Conservation (phyloP, 176 grass and related monocot species). For the Phoenix dactylifera region DNA sequence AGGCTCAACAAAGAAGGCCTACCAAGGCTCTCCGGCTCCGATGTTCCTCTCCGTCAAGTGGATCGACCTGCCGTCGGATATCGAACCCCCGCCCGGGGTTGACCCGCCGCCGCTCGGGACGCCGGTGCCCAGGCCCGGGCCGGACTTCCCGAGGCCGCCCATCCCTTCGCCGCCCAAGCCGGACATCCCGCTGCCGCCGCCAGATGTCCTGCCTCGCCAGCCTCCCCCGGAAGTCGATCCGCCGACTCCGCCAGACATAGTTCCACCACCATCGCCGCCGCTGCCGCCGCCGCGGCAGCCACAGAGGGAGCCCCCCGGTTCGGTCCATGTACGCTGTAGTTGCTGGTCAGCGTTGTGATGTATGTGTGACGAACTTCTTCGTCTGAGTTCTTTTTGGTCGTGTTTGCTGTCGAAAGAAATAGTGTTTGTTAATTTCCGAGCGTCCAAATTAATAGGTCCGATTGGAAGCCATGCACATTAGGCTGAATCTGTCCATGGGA, state of each 20-base stretch:
- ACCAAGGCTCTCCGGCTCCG: too few species aligned
- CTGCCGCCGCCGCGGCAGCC: constrained; percentile 16
- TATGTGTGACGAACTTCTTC: too few species aligned
- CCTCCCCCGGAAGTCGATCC: constrained; percentile 20
- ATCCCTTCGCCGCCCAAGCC: constrained; percentile 45
- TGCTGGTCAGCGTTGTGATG: too few species aligned
- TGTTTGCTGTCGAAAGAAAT: too few species aligned
- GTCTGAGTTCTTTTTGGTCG: too few species aligned
- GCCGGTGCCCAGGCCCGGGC: constrained; percentile 24
- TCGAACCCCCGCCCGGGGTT: constrained; percentile 27
- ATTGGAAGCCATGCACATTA: too few species aligned
- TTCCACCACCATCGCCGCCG: constrained; percentile 6
- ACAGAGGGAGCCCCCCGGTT: constrained; percentile 8
- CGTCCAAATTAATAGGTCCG: too few species aligned
- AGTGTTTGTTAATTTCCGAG: too few species aligned
- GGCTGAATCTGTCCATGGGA: too few species aligned
- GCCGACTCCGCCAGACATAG: constrained; percentile 15
- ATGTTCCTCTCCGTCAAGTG: not conserved
- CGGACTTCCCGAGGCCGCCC: constrained; percentile 39
- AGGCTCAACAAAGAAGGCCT: too few species aligned
- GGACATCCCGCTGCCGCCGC: constrained; percentile 41
- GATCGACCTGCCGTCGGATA: constrained; percentile 43
- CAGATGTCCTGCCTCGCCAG: constrained; percentile 24
- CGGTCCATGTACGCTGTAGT: not conserved
- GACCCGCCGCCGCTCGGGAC: constrained; percentile 23